A percentile compares a stretch with the other conserved stretches of the same genome.
phyloP scores from a whole-genome alignment of 495 filamentous ascomycete species.

The Letharia columbiana region DNA sequence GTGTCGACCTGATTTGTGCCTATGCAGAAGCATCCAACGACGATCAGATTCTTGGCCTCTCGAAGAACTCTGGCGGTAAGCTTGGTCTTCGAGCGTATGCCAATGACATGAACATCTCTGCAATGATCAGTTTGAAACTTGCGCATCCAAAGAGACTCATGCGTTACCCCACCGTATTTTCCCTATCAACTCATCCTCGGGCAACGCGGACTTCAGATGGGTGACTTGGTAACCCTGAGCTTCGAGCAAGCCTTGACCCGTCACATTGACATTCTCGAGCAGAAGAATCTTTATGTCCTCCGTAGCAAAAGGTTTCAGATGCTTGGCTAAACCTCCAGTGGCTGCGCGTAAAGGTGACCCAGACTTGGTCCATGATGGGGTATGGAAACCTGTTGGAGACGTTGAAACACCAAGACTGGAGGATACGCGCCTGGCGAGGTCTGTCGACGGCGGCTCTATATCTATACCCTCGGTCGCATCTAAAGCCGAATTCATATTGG shows the following conservation, averaged over 20 bases:
- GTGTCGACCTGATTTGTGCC: constrained; percentile 98
- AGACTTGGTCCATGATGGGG: constrained; percentile 44
- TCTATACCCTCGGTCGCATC: constrained; percentile 18
- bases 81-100: constrained; percentile 96
- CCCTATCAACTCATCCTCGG: constrained; percentile 89
- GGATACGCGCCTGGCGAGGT: constrained; percentile 34
- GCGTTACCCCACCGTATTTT: constrained; percentile 71
- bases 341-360: constrained; percentile 30
- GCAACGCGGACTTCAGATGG: constrained; percentile 74
- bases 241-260: constrained; percentile 70
- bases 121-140: constrained; percentile 15
- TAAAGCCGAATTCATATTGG: constrained; percentile 15
- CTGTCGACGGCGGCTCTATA: constrained; percentile 17
- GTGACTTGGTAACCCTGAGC: constrained; percentile 95
- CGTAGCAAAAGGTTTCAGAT: constrained; percentile 89
- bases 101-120: constrained; percentile 94
- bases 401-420: constrained; percentile 49
- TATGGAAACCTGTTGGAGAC: constrained; percentile 59
- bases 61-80: constrained; percentile 75
- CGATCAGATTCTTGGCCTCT: constrained; percentile 88
- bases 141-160: constrained; percentile 16
- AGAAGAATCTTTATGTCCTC: constrained; percentile 93
- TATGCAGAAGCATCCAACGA: constrained; percentile 98
- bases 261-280: constrained; percentile 91
- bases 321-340: constrained; percentile 50